Base-by-base conservation (phyloP, 345 rosid species). In the Orychophragmus violaceus region DNA sequence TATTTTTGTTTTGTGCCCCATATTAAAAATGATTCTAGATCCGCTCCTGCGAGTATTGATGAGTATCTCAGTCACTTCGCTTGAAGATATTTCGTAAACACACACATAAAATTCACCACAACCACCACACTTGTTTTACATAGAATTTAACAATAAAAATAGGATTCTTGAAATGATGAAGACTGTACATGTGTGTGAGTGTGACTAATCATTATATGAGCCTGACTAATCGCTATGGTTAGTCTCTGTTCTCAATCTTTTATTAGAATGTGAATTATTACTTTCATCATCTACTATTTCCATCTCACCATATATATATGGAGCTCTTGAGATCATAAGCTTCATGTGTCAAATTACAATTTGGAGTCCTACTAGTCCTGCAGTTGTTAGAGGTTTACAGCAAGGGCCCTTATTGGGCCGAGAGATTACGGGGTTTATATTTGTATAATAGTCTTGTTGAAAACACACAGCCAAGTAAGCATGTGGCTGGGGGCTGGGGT, bases 11-110 rank as follows among this genome's bases (percentile, higher is more conserved):
- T n/a, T n/a, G n/a, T n/a, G n/a, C n/a, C n/a, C n/a, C n/a, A n/a
- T n/a, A n/a, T n/a, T n/a, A n/a, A n/a, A n/a, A n/a, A n/a, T n/a
- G n/a, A n/a, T n/a, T n/a, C n/a, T n/a, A n/a, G n/a, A n/a, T n/a
- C n/a, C n/a, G n/a, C n/a, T n/a, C n/a, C n/a, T n/a, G n/a, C 89
- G 7, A 86, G 78, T 1, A 82, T 85, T 55, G 96, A 89, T 3
- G 95, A 91, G 27, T 76, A 59, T 62, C 95, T 91, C 5, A 68
- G 65, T 24, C 69, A 48, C 12, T 87, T 89, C 21, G 85, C 53
- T 57, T 91, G 76, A 72, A 46, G 60, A n/a, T 14, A 5, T 7
- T 56, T 14, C 30, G 16, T 50, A 1, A 44, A 21, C n/a, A n/a
- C n/a, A 10, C 23, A 16, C 62, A 11, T 41, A 7, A 32, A 24